These are phyloP conservation scores for Gastroboletus turbinatus DNA, from an alignment of 1,284 basidiomycete species.

Conservation along the genomic window DNA sequence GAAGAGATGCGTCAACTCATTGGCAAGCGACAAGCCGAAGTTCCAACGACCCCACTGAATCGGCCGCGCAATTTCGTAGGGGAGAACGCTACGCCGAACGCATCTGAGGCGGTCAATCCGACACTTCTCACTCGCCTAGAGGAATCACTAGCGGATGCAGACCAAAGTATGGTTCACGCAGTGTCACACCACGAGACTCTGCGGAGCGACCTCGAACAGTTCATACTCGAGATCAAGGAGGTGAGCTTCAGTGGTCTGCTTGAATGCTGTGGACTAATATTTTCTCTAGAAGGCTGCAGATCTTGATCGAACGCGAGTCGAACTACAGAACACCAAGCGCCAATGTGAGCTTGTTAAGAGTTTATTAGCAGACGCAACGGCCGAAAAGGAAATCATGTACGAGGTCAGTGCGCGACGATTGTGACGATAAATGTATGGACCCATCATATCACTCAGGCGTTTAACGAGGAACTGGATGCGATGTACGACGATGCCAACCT, in stretches of 20 bases:
- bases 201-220: constrained; percentile 45
- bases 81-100: constrained; percentile 23
- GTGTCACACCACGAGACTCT: constrained; percentile 53
- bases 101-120: constrained; percentile 28
- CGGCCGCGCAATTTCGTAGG: constrained; percentile 37
- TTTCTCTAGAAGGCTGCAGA: constrained; percentile 51
- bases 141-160: constrained; percentile 55
- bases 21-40: constrained; percentile 53
- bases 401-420: constrained; percentile 53
- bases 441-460: constrained; percentile 54
- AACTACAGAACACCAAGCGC: constrained; percentile 66
- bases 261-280: neutral
- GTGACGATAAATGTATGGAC: constrained; percentile 6
- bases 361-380: constrained; percentile 71
- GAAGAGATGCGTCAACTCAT: constrained; percentile 78
- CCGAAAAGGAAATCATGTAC: constrained; percentile 89
- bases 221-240: constrained; percentile 56
- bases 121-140: constrained; percentile 42
- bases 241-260: constrained; percentile 35
- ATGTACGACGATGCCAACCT: constrained; percentile 83
- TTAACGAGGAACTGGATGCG: constrained; percentile 87
- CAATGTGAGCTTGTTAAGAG: constrained; percentile 77
- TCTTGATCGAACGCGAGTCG: constrained; percentile 58
- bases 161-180: constrained; percentile 52
- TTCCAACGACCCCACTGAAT: constrained; percentile 42